Base-by-base conservation (phyloP, 148 eudicot genomes). In the Suaeda aralocaspica region DNA sequence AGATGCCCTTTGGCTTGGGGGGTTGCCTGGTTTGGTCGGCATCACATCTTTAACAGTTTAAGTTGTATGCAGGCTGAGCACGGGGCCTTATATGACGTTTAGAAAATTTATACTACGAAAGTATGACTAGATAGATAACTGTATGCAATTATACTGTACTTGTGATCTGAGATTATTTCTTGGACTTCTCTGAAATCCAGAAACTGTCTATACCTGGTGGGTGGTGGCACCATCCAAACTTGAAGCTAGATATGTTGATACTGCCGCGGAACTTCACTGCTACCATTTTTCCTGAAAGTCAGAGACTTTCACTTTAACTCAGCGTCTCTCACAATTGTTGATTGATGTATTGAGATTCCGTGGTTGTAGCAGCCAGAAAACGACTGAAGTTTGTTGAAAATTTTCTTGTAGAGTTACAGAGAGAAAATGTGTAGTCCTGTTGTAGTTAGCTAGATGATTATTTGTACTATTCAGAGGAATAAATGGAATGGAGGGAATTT, bases 381-480 rank as follows among this genome's bases (percentile, higher is more conserved):
- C 18, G 39, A 52, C 45, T 19, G 3, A n/a, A 22, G 36, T n/a
- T 63, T 8, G 15, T 41, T 63, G 42, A 6, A 53, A 15, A 31
- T 61, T 49, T 64, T 72, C 60, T 26, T 72, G 44, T 45, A 59
- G 56, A 33, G 28, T 51, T 22, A 18, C 36, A 28, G 30, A 63
- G 24, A 42, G 19, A 42, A 14, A 61, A 11, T n/a, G 9, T 64
- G 45, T 65, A 65, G 24, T 73, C 52, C 64, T 67, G 58, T 59
- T 68, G 51, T 59, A 28, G 73, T 72, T 51, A 46, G 41, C 16
- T 49, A 68, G 76, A 57, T 76, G 31, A 60, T 66, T 75, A 51
- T 74, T 77, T 77, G 83, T 77, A 77, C 62, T 60, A 63, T 56
- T 19, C 22, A 63, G 33, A 61, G 69, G 53, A 69, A 46, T 0